Base-by-base conservation (phyloP, 2,329 filamentous ascomycete genomes). In the Sporothrix euskadiensis region DNA sequence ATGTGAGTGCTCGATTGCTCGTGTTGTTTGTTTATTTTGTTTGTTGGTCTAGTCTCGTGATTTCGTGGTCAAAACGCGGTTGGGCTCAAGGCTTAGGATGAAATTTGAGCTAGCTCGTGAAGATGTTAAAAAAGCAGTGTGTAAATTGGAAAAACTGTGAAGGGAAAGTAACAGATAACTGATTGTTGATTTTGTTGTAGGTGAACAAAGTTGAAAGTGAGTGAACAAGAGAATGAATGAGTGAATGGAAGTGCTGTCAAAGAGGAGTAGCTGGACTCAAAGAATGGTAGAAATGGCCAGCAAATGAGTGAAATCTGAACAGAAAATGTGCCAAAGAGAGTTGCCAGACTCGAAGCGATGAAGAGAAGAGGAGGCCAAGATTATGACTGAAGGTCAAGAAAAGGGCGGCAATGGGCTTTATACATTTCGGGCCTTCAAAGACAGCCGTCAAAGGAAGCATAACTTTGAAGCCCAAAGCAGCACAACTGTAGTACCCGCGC, bases 201-300 rank as follows among this genome's bases (percentile, higher is more conserved):
- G 56, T 65, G 59, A 65, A 65, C 59, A 69, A 69, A 52, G 65
- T 16, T 9, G 5, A 47, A 30, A 65, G 22, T 32, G 26, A 68
- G 44, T 49, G 61, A 66, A 49, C 26, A 52, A 12, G 10, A n/a
- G 6, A 12, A 16, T 19, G 14, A 22, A 61, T n/a, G 41, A 44
- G 16, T 19, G 16, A 30, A 22, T 16, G 16, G 41, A 22, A 4
- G 61, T 26, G 16, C 3, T 35, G 57, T 63, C 30, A 41, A 65
- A 65, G 10, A 26, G 44, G 32, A 52, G 14, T 35, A 44, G 12
- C 61, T 12, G 39, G 16, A 41, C 32, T 39, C 16, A 39, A 61
- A 41, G 19, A 32, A 19, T 3, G 7, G 44, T 35, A 30, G 12
- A 35, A 19, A 59, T 59, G 30, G 56, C 56, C 56, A 44, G 35